phyloP scores from a whole-genome alignment of 169 alveolate genomes.

The Cardiosporidium cionae region DNA sequence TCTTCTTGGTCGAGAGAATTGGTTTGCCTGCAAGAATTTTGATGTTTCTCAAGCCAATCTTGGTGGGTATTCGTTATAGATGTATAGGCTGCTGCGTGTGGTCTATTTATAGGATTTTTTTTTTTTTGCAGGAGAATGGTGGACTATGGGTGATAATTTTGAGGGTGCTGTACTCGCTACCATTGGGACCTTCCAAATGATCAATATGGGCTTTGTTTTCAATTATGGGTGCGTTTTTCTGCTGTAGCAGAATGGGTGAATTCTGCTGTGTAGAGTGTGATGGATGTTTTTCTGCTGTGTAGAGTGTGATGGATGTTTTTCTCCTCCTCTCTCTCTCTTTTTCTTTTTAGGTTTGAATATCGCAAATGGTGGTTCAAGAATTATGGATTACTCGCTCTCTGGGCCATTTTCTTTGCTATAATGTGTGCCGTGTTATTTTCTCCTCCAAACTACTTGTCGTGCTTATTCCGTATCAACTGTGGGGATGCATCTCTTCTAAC shows the following conservation, averaged over 20 bases:
- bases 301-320: not conserved
- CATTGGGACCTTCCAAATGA: not conserved
- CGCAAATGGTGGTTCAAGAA: not conserved
- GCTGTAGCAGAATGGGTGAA: not conserved
- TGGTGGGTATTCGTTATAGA: too few relatives aligned
- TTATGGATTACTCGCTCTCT: not conserved
- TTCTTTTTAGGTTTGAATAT: not conserved
- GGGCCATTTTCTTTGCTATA: not conserved
- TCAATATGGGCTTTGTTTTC: not conserved
- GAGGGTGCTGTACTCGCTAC: not conserved
- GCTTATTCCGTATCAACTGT: not conserved
- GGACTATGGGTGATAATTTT: not conserved
- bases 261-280: not conserved
- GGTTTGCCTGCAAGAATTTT: not conserved
- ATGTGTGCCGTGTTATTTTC: not conserved
- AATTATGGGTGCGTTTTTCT: not conserved
- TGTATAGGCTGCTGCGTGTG: too few relatives aligned
- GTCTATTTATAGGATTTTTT: too few relatives aligned
- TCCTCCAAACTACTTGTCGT: not conserved
- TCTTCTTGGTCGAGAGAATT: not conserved
- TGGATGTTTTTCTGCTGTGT: not conserved
- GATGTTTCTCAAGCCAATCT: not conserved
- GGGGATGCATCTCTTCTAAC: not conserved
- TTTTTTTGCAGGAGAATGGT: not conserved
- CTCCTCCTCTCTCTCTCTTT: not conserved